Conservation (phyloP, 2,329 filamentous ascomycete species). For the Fusarium tanahbumbuense region DNA sequence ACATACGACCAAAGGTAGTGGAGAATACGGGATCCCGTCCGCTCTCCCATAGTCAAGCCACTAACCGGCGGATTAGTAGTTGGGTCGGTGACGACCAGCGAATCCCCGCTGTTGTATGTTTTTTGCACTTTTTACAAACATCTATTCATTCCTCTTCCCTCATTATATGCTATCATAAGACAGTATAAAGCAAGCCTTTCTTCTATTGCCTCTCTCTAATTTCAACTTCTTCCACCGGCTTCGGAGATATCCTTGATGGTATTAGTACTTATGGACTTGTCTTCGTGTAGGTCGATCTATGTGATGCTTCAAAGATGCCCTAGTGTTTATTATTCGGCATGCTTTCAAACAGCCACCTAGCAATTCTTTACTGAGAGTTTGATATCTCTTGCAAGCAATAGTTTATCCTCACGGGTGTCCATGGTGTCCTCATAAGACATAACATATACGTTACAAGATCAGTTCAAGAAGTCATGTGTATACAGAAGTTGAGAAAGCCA, state of each 20-base stretch:
- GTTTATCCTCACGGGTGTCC: background rate
- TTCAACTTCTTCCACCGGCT: too few relatives aligned
- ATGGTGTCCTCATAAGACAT: background rate
- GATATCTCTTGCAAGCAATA: background rate
- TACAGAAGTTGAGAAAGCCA: background rate
- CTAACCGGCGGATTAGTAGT: constrained; percentile 27
- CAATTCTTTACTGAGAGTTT: background rate
- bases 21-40: constrained; percentile 29
- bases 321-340: background rate
- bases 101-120: constrained; percentile 30
- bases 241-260: too few relatives aligned
- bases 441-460: background rate
- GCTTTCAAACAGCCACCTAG: background rate
- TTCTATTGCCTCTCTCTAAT: too few relatives aligned
- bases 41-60: constrained; percentile 27
- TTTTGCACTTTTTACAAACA: background rate
- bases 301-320: background rate
- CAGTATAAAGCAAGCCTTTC: too few relatives aligned
- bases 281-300: background rate
- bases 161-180: too few relatives aligned
- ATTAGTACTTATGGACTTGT: background rate
- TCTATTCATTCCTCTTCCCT: too few relatives aligned
- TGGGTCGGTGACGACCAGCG: constrained; percentile 29
- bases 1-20: too few relatives aligned
- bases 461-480: background rate